These are phyloP conservation scores for Solanum lycopersicoides DNA, from an alignment of 257 asterid species.

Conservation along the genomic window DNA sequence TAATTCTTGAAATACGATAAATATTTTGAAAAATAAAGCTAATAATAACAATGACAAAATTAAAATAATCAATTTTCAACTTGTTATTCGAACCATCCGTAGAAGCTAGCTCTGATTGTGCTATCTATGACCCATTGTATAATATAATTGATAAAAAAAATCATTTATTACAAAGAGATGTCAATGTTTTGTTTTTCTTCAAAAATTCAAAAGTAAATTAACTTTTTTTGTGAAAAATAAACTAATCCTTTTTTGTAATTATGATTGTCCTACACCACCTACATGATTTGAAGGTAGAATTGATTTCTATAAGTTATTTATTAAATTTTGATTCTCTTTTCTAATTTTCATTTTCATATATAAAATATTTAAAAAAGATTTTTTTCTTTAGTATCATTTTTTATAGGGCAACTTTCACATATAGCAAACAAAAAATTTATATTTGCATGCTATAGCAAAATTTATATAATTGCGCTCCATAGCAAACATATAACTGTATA, in stretches of 20 bases:
- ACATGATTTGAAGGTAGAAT: neutral
- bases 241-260: neutral
- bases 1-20: neutral
- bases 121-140: neutral
- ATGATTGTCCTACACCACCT: neutral
- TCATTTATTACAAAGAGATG: neutral
- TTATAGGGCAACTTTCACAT: no score
- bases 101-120: neutral
- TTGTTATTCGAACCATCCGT: neutral
- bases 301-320: neutral
- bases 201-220: neutral
- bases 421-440: no score
- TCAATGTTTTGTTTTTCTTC: neutral
- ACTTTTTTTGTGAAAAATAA: neutral
- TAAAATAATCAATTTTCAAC: neutral
- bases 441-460: no score
- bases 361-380: no score
- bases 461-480: no score
- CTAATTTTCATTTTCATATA: neutral
- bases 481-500: no score
- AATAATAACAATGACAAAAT: neutral
- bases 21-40: neutral
- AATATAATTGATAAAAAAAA: neutral
- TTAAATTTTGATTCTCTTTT: no score
- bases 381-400: neutral